Base-by-base conservation (phyloP, 495 filamentous ascomycete genomes). In the Peziza echinospora region DNA sequence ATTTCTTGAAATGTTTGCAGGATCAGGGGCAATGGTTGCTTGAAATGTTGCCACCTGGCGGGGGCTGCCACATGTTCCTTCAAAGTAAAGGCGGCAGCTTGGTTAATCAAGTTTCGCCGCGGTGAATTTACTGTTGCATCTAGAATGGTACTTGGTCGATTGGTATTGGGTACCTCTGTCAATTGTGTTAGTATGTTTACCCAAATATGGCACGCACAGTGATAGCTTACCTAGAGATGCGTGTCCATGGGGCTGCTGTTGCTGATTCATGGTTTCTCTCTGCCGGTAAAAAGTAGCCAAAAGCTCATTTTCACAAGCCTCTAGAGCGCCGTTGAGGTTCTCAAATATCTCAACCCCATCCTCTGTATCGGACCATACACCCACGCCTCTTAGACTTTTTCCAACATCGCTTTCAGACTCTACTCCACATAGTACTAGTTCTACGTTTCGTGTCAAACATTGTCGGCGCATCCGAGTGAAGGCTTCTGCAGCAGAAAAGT, bases 241-340 rank as follows among this genome's bases (percentile, higher is more conserved):
- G 24, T 16, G 45, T 24, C 21, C 21, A 10, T 45, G 41, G 46
- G 16, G 7, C 5, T 1, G 16, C 17, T 47, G 44, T 45, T 45
- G 43, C 13, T 19, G 41, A 37, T 37, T 37, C 3, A 37, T 17
- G 30, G 19, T 13, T 17, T 58, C 54, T 11, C 54, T 52, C 19
- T 58, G 55, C 5, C 45, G 71, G 57, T 89, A 92, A 49, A 92
- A 81, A 0, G 79, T 77, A 51, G 85, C 82, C 10, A 97, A 69
- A 21, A 93, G 82, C 47, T 93, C 80, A 54, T 97, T 97, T 62
- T 97, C 89, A 62, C 87, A 93, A 55, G 72, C 80, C 55, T 97
- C 91, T 2, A 97, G 69, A 0, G 85, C 89, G 3, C 79, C 80
- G 62, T 97, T 97, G 41, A 97, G 71, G 50, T 91, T 81, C 47